phyloP scores from a whole-genome alignment of 345 rosid species.

The thale cress (Arabidopsis thaliana) region DNA sequence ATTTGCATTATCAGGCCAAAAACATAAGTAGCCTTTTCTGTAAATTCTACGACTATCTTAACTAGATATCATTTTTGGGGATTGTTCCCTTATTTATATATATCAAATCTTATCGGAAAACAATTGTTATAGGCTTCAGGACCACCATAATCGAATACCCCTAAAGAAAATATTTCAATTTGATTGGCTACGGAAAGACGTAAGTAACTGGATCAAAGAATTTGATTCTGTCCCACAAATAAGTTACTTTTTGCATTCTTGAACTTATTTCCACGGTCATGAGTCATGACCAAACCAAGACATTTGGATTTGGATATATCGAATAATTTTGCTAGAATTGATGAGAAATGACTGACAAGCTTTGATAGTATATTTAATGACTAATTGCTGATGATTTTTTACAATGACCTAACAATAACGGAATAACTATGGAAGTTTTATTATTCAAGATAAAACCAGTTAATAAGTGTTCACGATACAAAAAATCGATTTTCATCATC shows the following conservation, averaged over 20 bases:
- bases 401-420: too few relatives aligned
- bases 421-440: background rate
- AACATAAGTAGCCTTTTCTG: background rate
- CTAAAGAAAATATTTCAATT: background rate
- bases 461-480: background rate
- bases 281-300: background rate
- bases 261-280: background rate
- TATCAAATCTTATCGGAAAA: background rate
- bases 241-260: background rate
- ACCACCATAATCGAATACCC: background rate
- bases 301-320: too few relatives aligned
- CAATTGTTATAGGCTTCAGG: background rate
- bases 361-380: too few relatives aligned
- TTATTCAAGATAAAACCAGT: background rate
- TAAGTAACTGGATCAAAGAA: constrained; percentile 9
- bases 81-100: too few relatives aligned
- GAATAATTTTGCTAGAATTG: too few relatives aligned
- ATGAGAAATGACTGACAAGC: background rate
- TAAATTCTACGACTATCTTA: background rate
- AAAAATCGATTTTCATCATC: background rate
- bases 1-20: background rate
- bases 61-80: background rate
- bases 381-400: background rate
- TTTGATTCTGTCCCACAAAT: constrained; percentile 14
- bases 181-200: constrained; percentile 3